Evolutionary conservation across 192 early-diverging fungal genomes (phyloP).

Genomic region (Coemansia asiatica): DNA sequence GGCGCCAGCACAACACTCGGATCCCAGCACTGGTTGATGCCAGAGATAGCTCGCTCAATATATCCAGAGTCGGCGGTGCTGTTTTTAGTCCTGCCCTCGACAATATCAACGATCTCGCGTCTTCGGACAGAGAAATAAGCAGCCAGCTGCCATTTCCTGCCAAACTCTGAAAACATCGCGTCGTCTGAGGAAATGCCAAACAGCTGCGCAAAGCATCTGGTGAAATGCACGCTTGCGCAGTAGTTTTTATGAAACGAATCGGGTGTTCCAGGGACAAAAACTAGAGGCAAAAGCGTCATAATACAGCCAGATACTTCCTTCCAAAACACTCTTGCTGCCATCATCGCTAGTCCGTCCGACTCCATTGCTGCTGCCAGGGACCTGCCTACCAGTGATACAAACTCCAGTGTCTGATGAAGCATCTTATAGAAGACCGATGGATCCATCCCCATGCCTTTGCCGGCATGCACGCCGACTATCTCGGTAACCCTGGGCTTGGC

Average conservation of each 20-base stretch:
- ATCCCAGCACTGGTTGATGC: slow-evolving; percentile 31
- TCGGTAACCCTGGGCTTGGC: slow-evolving; percentile 19
- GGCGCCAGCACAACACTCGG: slow-evolving; percentile 30
- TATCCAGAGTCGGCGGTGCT: neutral
- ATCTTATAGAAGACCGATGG: slow-evolving; percentile 19
- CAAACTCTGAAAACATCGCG: slow-evolving; percentile 29
- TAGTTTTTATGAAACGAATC: slow-evolving; percentile 46
- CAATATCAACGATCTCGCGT: slow-evolving; percentile 21
- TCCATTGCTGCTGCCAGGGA: slow-evolving; percentile 17
- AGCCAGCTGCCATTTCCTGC: slow-evolving; percentile 46
- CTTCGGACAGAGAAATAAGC: slow-evolving; percentile 49
- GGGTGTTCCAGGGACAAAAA: slow-evolving; percentile 51
- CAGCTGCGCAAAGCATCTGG: slow-evolving; percentile 19
- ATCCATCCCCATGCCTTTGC: slow-evolving; percentile 46
- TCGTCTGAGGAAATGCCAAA: slow-evolving; percentile 18
- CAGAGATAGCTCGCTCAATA: slow-evolving; percentile 25
- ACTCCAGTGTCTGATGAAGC: slow-evolving; percentile 16
- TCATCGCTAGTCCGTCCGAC: slow-evolving; percentile 5
- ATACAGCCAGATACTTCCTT: slow-evolving; percentile 20
- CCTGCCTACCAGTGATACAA: slow-evolving; percentile 11
- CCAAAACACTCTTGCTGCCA: slow-evolving; percentile 41
- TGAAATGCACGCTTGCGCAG: slow-evolving; percentile 13
- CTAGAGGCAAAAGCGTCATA: slow-evolving; percentile 24
- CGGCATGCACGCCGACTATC: slow-evolving; percentile 10
- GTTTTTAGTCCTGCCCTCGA: slow-evolving; percentile 6